Conservation (phyloP, 306 rosid genomes). For the Sindora glabra region DNA sequence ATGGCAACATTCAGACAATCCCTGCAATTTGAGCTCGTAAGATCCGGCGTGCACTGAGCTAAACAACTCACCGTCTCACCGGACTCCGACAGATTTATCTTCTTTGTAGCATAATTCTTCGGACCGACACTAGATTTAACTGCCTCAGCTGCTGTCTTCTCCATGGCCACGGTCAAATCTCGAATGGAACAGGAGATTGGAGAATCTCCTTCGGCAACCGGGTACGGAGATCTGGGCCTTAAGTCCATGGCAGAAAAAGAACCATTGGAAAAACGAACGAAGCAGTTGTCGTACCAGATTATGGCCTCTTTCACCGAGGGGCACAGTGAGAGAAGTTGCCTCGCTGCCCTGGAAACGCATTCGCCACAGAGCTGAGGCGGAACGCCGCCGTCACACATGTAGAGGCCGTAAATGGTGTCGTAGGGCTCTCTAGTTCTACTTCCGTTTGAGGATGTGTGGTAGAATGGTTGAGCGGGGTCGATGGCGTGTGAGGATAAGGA, state of each 20-base stretch:
- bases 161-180: too few relatives aligned
- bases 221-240: fast-evolving
- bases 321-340: background rate
- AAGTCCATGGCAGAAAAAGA: background rate
- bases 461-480: background rate
- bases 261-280: background rate
- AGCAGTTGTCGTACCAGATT: background rate
- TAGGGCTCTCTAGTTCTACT: too few relatives aligned
- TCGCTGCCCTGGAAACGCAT: background rate
- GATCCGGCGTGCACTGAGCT: constrained; percentile 33
- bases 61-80: constrained; percentile 2
- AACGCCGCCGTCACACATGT: background rate
- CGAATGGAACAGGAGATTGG: too few relatives aligned
- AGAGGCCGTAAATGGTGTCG: background rate
- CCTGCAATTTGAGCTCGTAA: constrained; percentile 1
- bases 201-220: too few relatives aligned
- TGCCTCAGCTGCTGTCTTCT: background rate
- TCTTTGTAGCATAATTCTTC: background rate
- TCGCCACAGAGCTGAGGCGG: background rate
- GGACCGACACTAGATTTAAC: background rate
- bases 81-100: background rate
- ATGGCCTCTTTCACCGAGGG: background rate
- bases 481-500: background rate
- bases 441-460: background rate
- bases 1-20: background rate